Evolutionary conservation across 345 rosid species (phyloP).

Genomic region (Adansonia digitata): DNA sequence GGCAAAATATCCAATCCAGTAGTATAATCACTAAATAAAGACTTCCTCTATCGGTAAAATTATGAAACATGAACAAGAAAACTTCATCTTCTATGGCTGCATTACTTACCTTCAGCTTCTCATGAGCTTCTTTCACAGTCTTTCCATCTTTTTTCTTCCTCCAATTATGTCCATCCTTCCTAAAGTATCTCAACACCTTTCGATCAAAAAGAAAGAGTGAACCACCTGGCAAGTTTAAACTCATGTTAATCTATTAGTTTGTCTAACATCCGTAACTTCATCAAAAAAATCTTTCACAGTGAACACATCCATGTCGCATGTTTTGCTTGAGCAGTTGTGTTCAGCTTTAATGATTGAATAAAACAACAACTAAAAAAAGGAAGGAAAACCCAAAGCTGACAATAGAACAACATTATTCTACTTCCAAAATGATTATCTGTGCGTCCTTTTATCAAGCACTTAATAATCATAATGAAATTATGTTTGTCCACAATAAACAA

Average conservation of each 20-base stretch:
- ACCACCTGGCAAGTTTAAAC: constrained; percentile 58
- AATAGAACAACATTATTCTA: not conserved
- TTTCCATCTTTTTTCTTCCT: constrained; percentile 89
- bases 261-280: not conserved
- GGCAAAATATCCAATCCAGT: not conserved
- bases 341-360: not conserved
- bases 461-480: not conserved
- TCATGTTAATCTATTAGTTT: constrained; percentile 20
- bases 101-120: constrained; percentile 64
- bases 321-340: not conserved
- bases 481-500: not conserved
- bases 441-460: not conserved
- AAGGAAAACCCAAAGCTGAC: not conserved
- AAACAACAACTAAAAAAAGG: not conserved
- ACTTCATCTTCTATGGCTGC: not conserved
- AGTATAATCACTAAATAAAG: not conserved
- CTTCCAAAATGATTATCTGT: not conserved
- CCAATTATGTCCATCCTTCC: constrained; percentile 94
- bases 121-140: constrained; percentile 90
- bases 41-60: constrained; percentile 5
- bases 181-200: constrained; percentile 83
- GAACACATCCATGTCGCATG: not conserved
- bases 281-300: not conserved
- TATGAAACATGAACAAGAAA: not conserved
- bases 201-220: constrained; percentile 90